Percentiles rank a stretch among this genome's conserved stretches.
Evolutionary conservation across 108 stramenopile genomes (phyloP).

Genomic region (Cyclotella sp.): DNA sequence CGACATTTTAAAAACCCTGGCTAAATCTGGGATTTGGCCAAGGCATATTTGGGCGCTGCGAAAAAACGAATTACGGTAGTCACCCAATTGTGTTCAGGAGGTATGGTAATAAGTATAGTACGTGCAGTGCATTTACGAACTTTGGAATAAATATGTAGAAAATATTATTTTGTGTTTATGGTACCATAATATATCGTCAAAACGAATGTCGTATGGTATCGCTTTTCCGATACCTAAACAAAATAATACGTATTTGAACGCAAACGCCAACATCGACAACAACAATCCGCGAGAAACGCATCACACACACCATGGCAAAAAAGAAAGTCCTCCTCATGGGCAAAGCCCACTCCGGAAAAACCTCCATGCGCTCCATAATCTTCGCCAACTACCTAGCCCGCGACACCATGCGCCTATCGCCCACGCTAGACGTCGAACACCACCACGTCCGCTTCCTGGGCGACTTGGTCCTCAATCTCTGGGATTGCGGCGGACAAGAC

Average conservation of each 20-base stretch:
- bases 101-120: no score
- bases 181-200: no score
- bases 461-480: conserved; percentile 96
- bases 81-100: no score
- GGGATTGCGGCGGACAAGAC: conserved; percentile 99
- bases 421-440: conserved; percentile 98
- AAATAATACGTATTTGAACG: background rate
- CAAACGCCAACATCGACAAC: background rate
- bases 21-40: no score
- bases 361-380: conserved; percentile 97
- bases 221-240: no score
- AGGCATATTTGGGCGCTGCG: no score
- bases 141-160: no score
- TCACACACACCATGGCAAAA: conserved; percentile 73
- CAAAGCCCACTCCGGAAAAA: conserved; percentile 96
- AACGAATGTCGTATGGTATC: no score
- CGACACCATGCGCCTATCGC: conserved; percentile 94
- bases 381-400: conserved; percentile 99
- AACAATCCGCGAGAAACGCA: background rate
- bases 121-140: no score
- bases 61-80: no score
- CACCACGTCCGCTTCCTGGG: conserved; percentile 98
- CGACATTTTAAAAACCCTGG: no score
- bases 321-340: conserved; percentile 99
- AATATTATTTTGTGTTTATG: no score